Conservation (phyloP, 352 stramenopile species). For the Phytophthora tubulina region DNA sequence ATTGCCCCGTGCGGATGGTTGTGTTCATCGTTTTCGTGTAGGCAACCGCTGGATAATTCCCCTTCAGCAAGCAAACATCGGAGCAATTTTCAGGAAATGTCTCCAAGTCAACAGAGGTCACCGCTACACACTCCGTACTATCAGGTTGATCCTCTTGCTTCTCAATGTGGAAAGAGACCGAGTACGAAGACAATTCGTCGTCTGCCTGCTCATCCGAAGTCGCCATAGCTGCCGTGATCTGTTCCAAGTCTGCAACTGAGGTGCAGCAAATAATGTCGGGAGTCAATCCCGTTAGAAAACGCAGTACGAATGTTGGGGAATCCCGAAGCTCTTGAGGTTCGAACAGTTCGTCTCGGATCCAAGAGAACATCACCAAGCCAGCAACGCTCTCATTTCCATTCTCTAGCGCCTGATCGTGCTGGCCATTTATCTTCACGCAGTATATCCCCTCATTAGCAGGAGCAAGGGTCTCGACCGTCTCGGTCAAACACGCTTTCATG, state of each 20-base stretch:
- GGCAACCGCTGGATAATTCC: constrained; percentile 44
- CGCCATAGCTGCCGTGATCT: constrained; percentile 25
- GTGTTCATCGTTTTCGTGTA: constrained; percentile 28
- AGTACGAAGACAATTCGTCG: constrained; percentile 40
- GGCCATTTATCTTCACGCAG: constrained; percentile 40
- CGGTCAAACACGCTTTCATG: constrained; percentile 50
- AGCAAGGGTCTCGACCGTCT: constrained; percentile 39
- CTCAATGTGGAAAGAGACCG: constrained; percentile 52
- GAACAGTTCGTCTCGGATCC: constrained; percentile 66
- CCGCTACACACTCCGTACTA: constrained; percentile 35
- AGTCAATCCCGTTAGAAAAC: constrained; percentile 52
- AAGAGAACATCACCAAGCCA: constrained; percentile 68
- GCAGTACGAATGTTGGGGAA: constrained; percentile 70
- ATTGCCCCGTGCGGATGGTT: not conserved
- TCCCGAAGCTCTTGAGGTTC: constrained; percentile 51
- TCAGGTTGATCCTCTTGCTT: constrained; percentile 67
- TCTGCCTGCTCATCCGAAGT: constrained; percentile 21
- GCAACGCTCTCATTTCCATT: constrained; percentile 1
- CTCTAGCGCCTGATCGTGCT: not conserved
- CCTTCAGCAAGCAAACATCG: constrained; percentile 43
- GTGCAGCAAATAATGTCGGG: constrained; percentile 45
- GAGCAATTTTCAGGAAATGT: constrained; percentile 15
- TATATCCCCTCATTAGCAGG: constrained; percentile 63
- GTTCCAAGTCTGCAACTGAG: constrained; percentile 28
- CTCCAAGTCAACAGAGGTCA: constrained; percentile 44